phyloP scores from a whole-genome alignment of 2,329 filamentous ascomycete species.

The Niveomyces coronatus region DNA sequence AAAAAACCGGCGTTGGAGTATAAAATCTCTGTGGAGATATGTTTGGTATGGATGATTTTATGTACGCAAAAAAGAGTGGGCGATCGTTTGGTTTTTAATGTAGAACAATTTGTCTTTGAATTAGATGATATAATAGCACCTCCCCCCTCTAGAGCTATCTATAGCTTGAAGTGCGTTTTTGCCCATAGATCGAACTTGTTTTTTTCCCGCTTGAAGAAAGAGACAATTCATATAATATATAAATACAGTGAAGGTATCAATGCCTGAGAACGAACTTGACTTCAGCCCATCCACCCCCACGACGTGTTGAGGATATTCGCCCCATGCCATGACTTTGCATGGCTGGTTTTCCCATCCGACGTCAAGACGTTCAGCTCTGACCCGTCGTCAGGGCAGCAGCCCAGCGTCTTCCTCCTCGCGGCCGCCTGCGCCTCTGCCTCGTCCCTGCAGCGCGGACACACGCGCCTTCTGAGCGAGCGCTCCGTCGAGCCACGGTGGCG shows the following conservation, averaged over 20 bases:
- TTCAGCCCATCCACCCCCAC: slow-evolving; percentile 7
- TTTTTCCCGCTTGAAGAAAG: too few species aligned
- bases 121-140: slow-evolving; percentile 42
- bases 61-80: slow-evolving; percentile 30
- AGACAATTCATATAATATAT: not conserved
- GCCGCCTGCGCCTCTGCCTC: not conserved
- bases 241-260: not conserved
- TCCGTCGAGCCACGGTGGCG: slow-evolving; percentile 1
- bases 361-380: not conserved
- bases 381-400: not conserved
- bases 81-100: slow-evolving; percentile 13
- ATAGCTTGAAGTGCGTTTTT: slow-evolving; percentile 7
- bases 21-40: slow-evolving; percentile 35
- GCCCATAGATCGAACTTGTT: too few species aligned
- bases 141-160: slow-evolving; percentile 40
- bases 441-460: slow-evolving; percentile 2
- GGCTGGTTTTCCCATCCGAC: not conserved
- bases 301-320: slow-evolving; percentile 9
- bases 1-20: slow-evolving; percentile 43
- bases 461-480: not conserved
- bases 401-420: too few species aligned
- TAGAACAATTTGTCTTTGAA: slow-evolving; percentile 29
- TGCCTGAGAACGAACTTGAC: not conserved
- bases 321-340: slow-evolving; percentile 5
- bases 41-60: slow-evolving; percentile 30